Conservation (phyloP, 2,329 filamentous ascomycete species). For the Epichloe festucae region DNA sequence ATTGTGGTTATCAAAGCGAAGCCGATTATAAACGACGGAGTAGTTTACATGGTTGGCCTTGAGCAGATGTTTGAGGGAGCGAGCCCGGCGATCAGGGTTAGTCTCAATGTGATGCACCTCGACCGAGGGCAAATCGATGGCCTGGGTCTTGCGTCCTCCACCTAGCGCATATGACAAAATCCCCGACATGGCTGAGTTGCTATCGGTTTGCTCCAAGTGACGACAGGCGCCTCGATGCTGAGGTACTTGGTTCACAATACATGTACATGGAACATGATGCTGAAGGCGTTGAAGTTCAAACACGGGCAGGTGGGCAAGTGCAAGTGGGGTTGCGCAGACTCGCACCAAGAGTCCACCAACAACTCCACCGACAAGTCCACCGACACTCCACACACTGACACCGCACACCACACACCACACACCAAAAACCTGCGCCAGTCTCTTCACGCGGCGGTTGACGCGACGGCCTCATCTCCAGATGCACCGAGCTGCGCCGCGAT, state of each 20-base stretch:
- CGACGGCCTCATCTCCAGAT: not conserved
- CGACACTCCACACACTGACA: too few species aligned
- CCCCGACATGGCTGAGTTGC: conserved; percentile 17
- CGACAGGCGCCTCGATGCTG: not conserved
- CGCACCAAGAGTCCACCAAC: too few species aligned
- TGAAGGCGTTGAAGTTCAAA: conserved; percentile 1
- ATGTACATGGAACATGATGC: not conserved
- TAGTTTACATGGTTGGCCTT: conserved; percentile 88
- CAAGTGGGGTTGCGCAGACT: not conserved
- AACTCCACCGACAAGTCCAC: too few species aligned
- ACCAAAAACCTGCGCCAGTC: not conserved
- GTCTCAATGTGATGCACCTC: conserved; percentile 71
- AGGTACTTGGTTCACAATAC: not conserved
- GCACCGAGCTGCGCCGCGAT: not conserved
- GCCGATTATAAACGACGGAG: conserved; percentile 64
- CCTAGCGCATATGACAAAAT: conserved; percentile 22
- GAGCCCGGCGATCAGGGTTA: conserved; percentile 60
- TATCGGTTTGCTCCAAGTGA: not conserved
- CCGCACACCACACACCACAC: not conserved
- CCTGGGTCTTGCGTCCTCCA: conserved; percentile 14
- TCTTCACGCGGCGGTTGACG: not conserved
- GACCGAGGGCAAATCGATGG: conserved; percentile 51
- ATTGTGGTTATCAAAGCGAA: conserved; percentile 70
- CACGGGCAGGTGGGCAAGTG: not conserved
- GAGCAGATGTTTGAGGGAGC: conserved; percentile 80